Evolutionary conservation across 2,329 filamentous ascomycete species (phyloP).

Genomic region (Colletotrichum limetticola): DNA sequence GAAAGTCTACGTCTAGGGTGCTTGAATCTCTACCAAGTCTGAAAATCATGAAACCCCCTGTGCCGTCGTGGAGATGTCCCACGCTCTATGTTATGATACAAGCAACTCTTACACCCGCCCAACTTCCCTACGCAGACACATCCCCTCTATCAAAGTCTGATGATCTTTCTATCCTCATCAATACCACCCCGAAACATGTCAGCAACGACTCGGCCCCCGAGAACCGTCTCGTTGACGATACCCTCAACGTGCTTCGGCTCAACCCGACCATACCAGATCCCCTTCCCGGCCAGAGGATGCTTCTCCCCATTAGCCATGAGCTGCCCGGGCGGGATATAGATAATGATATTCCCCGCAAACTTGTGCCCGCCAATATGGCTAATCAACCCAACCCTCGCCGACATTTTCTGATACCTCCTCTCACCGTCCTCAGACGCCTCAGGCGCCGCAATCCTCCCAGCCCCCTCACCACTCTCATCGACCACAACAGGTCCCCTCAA

Average conservation of each 20-base stretch:
- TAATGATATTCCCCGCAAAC: constrained; percentile 85
- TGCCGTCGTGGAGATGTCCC: neutral
- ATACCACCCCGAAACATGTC: constrained; percentile 81
- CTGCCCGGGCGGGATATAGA: constrained; percentile 75
- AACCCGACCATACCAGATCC: constrained; percentile 86
- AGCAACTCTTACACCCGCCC: neutral
- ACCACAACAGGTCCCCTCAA: constrained; percentile 56
- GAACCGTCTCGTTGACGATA: constrained; percentile 76
- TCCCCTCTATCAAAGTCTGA: constrained; percentile 49
- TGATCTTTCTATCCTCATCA: constrained; percentile 61
- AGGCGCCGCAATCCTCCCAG: constrained; percentile 11
- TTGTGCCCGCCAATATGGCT: constrained; percentile 89
- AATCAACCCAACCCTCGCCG: constrained; percentile 74
- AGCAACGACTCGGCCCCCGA: constrained; percentile 72
- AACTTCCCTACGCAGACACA: neutral
- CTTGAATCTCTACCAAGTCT: neutral
- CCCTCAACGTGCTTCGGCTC: constrained; percentile 81
- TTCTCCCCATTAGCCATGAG: constrained; percentile 50
- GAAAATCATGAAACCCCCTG: neutral
- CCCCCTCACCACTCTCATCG: constrained; percentile 39
- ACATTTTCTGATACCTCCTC: constrained; percentile 35
- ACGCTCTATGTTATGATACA: neutral
- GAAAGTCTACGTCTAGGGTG: neutral
- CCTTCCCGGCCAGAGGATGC: constrained; percentile 74
- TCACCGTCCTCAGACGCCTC: constrained; percentile 16